Percentiles rank a stretch among this genome's conserved stretches.
phyloP scores from a whole-genome alignment of 2,329 filamentous ascomycete species.

The Fusarium phyllophilum region DNA sequence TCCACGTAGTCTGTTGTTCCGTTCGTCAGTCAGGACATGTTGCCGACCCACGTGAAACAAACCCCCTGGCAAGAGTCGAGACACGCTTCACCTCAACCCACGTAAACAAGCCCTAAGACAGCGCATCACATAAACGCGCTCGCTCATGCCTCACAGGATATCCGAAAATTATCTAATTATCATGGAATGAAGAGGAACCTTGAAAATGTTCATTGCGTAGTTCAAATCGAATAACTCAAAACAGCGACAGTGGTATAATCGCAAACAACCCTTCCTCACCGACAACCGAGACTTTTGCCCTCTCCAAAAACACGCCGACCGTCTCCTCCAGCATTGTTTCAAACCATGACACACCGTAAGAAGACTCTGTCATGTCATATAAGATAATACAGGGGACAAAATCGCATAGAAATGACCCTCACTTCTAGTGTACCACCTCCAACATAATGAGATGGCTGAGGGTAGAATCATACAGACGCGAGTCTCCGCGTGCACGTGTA shows the following conservation, averaged over 20 bases:
- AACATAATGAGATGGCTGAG: slow-evolving; percentile 34
- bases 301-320: slow-evolving; percentile 24
- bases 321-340: slow-evolving; percentile 31
- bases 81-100: slow-evolving; percentile 33
- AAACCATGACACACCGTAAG: slow-evolving; percentile 27
- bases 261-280: slow-evolving; percentile 24
- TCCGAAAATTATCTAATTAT: not conserved
- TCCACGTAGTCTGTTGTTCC: not conserved
- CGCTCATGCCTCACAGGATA: not conserved
- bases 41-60: slow-evolving; percentile 37
- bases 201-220: slow-evolving; percentile 18
- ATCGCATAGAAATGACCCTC: slow-evolving; percentile 35
- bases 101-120: slow-evolving; percentile 42
- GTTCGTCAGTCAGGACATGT: not conserved
- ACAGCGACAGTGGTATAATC: slow-evolving; percentile 41
- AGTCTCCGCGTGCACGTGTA: slow-evolving; percentile 33
- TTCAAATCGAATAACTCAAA: slow-evolving; percentile 22
- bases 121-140: slow-evolving; percentile 26
- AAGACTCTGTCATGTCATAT: slow-evolving; percentile 35
- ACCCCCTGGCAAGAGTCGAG: slow-evolving; percentile 36
- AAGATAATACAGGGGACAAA: slow-evolving; percentile 41
- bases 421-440: slow-evolving; percentile 29
- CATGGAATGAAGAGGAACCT: not conserved
- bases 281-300: slow-evolving; percentile 28
- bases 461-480: slow-evolving; percentile 32